Evolutionary conservation across 2,329 filamentous ascomycete genomes (phyloP), one percentile per base, ranked within the genome.

Genomic region (Pseudophaeomoniella oleicola): DNA sequence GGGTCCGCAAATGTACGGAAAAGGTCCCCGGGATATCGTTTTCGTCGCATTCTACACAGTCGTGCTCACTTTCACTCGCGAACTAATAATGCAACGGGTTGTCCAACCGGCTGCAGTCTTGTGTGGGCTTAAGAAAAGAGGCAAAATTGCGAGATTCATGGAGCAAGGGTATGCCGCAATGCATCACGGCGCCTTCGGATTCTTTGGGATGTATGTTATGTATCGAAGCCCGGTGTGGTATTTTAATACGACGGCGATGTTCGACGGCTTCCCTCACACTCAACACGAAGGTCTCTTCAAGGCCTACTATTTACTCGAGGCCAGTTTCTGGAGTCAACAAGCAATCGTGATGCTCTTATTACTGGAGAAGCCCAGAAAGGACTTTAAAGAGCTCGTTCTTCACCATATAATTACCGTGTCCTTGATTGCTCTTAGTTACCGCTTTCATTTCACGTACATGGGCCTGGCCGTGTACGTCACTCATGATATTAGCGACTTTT

Each of bases 401-500:
- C 87, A 96, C 57, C 87, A 96, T 57, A 78, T 94, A 47, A 82
- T 94, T 54, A 92, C 84, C 14, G 63, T 96, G 41, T 65, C 78
- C 14, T 70, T 96, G 48, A 94, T 96, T 47, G 79, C 63, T 40
- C 64, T 88, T 52, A 90, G 82, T 64, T 96, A 94, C 63, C 77
- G 85, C 42, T 96, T 94, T 67, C 87, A 96, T 61, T 96, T 94
- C 58, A 92, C 86, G 14, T 88, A 94, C 60, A 92, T 96, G 56
- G 87, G 87, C 16, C 63, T 94, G 38, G 83, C 85, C 14, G 85
- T 96, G 19, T 96, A 94, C 59, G 85, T 90, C 43, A 94, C 87
- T 6, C 85, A 93, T 59, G 87, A 96, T 54, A 82, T 94, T 43
- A 86, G 79, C 41, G 87, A 94, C 58, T 94, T 94, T 63, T 94